These are phyloP conservation scores for Chytridium lagenaria DNA, from an alignment of 371 early-diverging fungal genomes.

Conservation along the genomic window DNA sequence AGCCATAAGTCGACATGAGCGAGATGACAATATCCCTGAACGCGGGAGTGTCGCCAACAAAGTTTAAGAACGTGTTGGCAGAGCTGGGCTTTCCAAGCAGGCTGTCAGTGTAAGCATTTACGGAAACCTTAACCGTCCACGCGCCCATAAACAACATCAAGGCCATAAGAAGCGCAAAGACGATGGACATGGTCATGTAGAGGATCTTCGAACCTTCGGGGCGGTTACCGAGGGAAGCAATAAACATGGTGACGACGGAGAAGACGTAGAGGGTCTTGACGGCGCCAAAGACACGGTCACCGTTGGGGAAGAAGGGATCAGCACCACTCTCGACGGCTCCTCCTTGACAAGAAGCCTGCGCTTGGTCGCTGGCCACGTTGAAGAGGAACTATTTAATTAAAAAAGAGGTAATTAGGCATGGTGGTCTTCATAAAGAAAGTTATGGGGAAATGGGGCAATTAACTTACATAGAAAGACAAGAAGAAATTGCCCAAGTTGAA, in stretches of 20 bases:
- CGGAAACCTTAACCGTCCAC: slow-evolving; percentile 47
- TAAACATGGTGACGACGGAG: slow-evolving; percentile 76
- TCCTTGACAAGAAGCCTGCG: not conserved
- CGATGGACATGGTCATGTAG: slow-evolving; percentile 51
- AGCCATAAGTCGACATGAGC: slow-evolving; percentile 77
- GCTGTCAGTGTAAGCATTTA: slow-evolving; percentile 23
- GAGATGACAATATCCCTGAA: slow-evolving; percentile 85
- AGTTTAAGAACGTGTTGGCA: slow-evolving; percentile 28
- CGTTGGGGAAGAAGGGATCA: slow-evolving; percentile 53
- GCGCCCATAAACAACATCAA: slow-evolving; percentile 70
- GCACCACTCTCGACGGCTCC: slow-evolving; percentile 6
- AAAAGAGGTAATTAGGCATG: slow-evolving; percentile 27
- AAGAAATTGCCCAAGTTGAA: slow-evolving; percentile 57
- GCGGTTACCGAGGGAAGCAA: slow-evolving; percentile 90
- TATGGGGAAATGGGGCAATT: slow-evolving; percentile 30
- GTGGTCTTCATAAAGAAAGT: slow-evolving; percentile 33
- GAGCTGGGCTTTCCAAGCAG: slow-evolving; percentile 14
- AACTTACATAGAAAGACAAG: slow-evolving; percentile 52
- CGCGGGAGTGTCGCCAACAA: slow-evolving; percentile 37
- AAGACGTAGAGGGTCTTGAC: slow-evolving; percentile 75
- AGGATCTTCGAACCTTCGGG: slow-evolving; percentile 84
- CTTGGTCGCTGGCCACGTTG: slow-evolving; percentile 12
- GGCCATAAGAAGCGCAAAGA: slow-evolving; percentile 79
- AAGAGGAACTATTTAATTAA: slow-evolving; percentile 34
- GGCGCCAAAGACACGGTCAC: slow-evolving; percentile 47